Evolutionary conservation across 352 stramenopile species (phyloP), one percentile per base, ranked within the genome.

Genomic region (Phytophthora brassicae): DNA sequence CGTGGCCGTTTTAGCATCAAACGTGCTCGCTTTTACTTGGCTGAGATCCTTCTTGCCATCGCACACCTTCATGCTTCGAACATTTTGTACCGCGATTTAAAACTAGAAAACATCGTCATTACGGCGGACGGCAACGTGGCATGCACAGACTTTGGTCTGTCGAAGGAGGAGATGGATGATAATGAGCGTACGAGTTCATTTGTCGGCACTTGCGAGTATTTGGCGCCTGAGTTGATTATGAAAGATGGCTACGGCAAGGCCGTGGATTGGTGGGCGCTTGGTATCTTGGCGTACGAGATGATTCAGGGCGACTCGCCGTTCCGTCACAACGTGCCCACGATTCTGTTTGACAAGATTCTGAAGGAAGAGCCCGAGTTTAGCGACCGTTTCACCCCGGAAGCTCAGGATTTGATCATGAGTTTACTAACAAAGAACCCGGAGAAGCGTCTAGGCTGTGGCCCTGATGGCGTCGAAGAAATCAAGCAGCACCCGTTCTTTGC

Each of bases 341-440:
- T 90, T n/a, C 56, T 90, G 24, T 90, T 90, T 63, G 81, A 90
- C 56, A 90, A 88, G 75, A 90, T 90, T 61, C 63, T 88, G 50
- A 85, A 85, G 65, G 81, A 90, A 38, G 81, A 90, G 50, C 74
- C 78, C 8, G 68, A 86, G 28, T 90, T 90, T 45, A 87, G 70
- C 49, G 79, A 88, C 24, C 78, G 79, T 8, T 90, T 90, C 57
- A 88, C 81, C 2, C 75, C 79, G 2, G 78, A 90, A 58, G 73
- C 79, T 23, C 73, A 79, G 54, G 81, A 90, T 66, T 57, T 90
- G 54, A 87, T 90, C 64, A 75, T 55, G 46, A 75, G 72, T 4
- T 41, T 90, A 45, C 60, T 90, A 12, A 79, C 66, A 31, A 90
- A 90, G 68, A 67, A 90, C 56, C 75, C 81, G 0, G 52, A 47